phyloP scores from a whole-genome alignment of 495 filamentous ascomycete species.

The Lentithecium fluviatile region DNA sequence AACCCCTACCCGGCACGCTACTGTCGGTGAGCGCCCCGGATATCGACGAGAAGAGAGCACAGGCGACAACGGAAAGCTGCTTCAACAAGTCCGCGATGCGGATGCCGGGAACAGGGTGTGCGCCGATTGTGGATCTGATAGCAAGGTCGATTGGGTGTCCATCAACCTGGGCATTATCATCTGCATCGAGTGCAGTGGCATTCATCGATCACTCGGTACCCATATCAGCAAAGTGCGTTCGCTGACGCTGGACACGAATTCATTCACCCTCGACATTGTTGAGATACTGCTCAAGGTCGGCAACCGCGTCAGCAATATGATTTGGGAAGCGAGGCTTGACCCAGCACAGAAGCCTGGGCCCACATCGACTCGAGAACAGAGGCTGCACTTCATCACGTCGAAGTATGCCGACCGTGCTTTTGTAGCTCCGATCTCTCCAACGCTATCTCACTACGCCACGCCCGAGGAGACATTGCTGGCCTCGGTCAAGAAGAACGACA shows the following conservation, averaged over 20 bases:
- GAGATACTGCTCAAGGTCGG: slow-evolving; percentile 91
- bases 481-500: slow-evolving; percentile 90
- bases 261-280: slow-evolving; percentile 92
- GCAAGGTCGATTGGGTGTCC: slow-evolving; percentile 97
- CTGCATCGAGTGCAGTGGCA: slow-evolving; percentile 97
- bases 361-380: slow-evolving; percentile 79
- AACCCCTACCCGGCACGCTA: slow-evolving; percentile 74
- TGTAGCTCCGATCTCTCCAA: slow-evolving; percentile 73
- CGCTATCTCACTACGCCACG: slow-evolving; percentile 71
- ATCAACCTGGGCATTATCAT: slow-evolving; percentile 96
- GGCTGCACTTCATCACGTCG: slow-evolving; percentile 86
- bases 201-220: slow-evolving; percentile 93
- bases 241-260: slow-evolving; percentile 89
- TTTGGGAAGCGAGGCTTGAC: slow-evolving; percentile 89
- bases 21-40: slow-evolving; percentile 82
- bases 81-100: slow-evolving; percentile 82
- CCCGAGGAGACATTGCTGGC: slow-evolving; percentile 90
- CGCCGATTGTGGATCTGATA: slow-evolving; percentile 87
- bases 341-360: slow-evolving; percentile 65
- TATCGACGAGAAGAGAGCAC: slow-evolving; percentile 63
- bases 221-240: slow-evolving; percentile 98
- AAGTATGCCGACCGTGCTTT: slow-evolving; percentile 88
- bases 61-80: slow-evolving; percentile 78
- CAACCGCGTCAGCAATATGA: slow-evolving; percentile 91
- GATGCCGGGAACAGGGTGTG: slow-evolving; percentile 94